These are phyloP conservation scores for Mycogone perniciosa DNA, from an alignment of 2,329 filamentous ascomycete genomes.

Conservation along the genomic window DNA sequence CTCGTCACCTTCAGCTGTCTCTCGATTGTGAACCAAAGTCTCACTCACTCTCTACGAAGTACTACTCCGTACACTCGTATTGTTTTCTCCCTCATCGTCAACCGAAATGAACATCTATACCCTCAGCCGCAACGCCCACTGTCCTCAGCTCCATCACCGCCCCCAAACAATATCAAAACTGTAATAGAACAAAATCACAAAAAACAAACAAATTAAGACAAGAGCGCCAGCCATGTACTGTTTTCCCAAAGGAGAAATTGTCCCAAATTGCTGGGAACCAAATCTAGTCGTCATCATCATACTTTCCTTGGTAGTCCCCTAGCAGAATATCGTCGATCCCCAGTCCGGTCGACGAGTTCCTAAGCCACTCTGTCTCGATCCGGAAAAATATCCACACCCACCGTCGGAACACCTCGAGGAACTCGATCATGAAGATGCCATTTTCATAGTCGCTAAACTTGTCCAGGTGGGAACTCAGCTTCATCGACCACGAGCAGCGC, in stretches of 20 bases:
- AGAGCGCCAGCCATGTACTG: slow-evolving; percentile 7
- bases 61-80: neutral
- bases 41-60: no score
- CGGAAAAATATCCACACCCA: slow-evolving; percentile 98
- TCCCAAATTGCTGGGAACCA: neutral
- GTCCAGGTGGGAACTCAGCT: slow-evolving; percentile 74
- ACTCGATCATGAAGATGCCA: slow-evolving; percentile 81
- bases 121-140: neutral
- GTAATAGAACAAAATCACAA: slow-evolving; percentile 5
- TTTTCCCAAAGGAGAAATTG: neutral
- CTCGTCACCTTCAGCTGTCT: no score
- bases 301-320: slow-evolving; percentile 62
- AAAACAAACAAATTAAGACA: slow-evolving; percentile 3
- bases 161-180: neutral
- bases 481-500: slow-evolving; percentile 85
- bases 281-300: slow-evolving; percentile 33
- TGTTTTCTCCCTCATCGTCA: neutral
- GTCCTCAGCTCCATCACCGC: neutral
- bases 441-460: slow-evolving; percentile 82
- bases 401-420: slow-evolving; percentile 76
- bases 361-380: slow-evolving; percentile 87
- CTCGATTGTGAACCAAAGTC: no score
- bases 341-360: slow-evolving; percentile 46
- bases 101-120: neutral
- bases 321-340: slow-evolving; percentile 66